These are phyloP conservation scores for Conticribra guillardii DNA, from an alignment of 108 stramenopile genomes.

Conservation along the genomic window DNA sequence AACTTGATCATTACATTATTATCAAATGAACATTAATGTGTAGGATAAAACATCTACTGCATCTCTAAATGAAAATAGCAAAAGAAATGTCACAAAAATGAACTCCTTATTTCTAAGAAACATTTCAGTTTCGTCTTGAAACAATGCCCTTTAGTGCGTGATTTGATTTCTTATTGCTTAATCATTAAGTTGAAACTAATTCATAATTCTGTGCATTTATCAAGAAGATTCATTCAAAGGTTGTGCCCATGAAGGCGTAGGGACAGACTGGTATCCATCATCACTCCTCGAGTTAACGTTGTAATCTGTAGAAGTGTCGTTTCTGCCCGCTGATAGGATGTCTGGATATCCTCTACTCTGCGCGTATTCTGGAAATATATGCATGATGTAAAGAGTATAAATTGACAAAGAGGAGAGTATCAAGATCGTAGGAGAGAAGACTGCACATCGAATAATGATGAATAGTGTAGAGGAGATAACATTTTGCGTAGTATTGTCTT, in stretches of 20 bases:
- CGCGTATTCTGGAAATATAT: conserved; percentile 30
- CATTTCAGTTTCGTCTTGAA: too few species aligned
- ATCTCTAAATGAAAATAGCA: too few species aligned
- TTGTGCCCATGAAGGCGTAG: conserved; percentile 10
- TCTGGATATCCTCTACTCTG: conserved; percentile 22
- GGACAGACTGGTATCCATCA: conserved; percentile 27
- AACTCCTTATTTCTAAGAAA: too few species aligned
- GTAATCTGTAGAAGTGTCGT: neutral
- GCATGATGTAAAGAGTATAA: conserved; percentile 30
- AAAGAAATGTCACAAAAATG: too few species aligned
- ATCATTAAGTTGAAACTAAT: too few species aligned
- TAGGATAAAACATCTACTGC: too few species aligned
- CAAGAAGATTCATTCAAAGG: conserved; percentile 9
- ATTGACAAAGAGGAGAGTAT: conserved; percentile 15
- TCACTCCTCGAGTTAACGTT: neutral
- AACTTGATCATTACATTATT: too few species aligned
- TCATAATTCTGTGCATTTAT: too few species aligned
- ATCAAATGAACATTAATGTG: too few species aligned
- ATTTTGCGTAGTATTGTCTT: conserved; percentile 6
- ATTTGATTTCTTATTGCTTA: too few species aligned
- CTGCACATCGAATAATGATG: conserved; percentile 8
- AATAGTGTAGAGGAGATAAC: neutral
- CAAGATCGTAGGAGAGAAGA: conserved; percentile 35
- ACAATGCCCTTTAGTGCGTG: too few species aligned
- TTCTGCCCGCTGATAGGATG: neutral